Evolutionary conservation across 768 basidiomycete genomes (phyloP), one percentile per base, ranked within the genome.

Genomic region (Pleurotus djamor): DNA sequence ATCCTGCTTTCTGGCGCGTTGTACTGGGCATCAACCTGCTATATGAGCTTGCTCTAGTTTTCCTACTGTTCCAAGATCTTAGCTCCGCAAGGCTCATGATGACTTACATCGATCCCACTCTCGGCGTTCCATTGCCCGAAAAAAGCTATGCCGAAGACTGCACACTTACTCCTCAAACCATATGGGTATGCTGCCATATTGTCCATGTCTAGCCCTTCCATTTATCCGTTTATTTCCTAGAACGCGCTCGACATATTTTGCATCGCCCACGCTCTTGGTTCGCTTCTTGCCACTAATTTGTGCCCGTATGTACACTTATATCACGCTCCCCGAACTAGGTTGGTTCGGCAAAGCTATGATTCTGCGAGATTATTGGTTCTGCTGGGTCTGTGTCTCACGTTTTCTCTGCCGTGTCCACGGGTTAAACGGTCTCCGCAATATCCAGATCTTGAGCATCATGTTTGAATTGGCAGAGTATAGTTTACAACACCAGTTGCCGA

Each of bases 341-440:
- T 95, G 92, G 92, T 94, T 92, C 69, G 92, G 92, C 45, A 95
- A 95, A 71, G 92, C 93, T 3, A 82, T 94, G 80, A 88, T 95
- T 64, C 72, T 95, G 67, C 84, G 93, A 21, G 93, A 95, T 67
- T 94, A 95, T 67, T 94, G 92, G 92, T 94, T 94, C 68, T 94
- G 93, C 67, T 94, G 93, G 92, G 92, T 92, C 21, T 66, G 60
- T 77, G 72, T 38, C 28, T 48, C 52, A 59, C 43, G 45, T 55
- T 50, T 61, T 54, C 58, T 48, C 44, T 34, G 17, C 58, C 33
- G 38, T 17, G 12, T 48, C 48, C 51, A 49, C 14, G 33, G 58
- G 48, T 65, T 35, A 64, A 51, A 50, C 60, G 62, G 63, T 52
- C 62, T 28, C 21, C 21, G 21, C 21, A 61, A 41, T 41, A 64